Conservation (phyloP, 202 grass and related monocot genomes). For the Setaria viridis region DNA sequence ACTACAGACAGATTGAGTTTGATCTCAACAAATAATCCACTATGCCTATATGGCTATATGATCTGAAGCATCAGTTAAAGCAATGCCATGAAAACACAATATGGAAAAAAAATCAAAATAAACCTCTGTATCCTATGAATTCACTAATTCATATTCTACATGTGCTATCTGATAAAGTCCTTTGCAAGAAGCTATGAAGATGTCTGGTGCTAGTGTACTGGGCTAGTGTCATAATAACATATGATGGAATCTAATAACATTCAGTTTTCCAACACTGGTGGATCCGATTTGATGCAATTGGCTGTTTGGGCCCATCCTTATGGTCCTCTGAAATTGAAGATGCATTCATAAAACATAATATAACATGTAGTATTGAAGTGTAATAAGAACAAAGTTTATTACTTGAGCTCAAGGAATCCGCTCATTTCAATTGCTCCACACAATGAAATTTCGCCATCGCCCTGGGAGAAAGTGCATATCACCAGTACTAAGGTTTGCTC, state of each 20-base stretch:
- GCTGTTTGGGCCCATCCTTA: not conserved
- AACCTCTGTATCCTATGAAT: not conserved
- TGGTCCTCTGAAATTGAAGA: not conserved
- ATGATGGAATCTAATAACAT: not conserved
- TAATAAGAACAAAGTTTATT: constrained; percentile 47
- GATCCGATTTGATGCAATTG: not conserved
- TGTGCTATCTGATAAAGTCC: constrained; percentile 8
- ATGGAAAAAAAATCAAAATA: not conserved
- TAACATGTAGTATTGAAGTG: constrained; percentile 20
- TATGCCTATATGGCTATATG: too few relatives aligned
- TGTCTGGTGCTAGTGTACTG: not conserved
- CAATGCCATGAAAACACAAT: not conserved
- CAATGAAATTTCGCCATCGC: constrained; percentile 88
- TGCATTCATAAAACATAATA: not conserved
- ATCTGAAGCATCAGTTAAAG: constrained; percentile 1
- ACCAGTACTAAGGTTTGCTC: constrained; percentile 89
- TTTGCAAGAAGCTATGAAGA: constrained; percentile 6
- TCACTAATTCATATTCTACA: not conserved
- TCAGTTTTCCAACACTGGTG: not conserved
- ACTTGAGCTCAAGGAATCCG: constrained; percentile 97
- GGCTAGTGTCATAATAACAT: not conserved
- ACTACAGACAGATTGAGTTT: not conserved
- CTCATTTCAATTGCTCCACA: constrained; percentile 99
- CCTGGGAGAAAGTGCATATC: constrained; percentile 99
- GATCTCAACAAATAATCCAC: not conserved